phyloP scores from a whole-genome alignment of 2,329 filamentous ascomycete genomes.

The Neofusicoccum umdonicola region DNA sequence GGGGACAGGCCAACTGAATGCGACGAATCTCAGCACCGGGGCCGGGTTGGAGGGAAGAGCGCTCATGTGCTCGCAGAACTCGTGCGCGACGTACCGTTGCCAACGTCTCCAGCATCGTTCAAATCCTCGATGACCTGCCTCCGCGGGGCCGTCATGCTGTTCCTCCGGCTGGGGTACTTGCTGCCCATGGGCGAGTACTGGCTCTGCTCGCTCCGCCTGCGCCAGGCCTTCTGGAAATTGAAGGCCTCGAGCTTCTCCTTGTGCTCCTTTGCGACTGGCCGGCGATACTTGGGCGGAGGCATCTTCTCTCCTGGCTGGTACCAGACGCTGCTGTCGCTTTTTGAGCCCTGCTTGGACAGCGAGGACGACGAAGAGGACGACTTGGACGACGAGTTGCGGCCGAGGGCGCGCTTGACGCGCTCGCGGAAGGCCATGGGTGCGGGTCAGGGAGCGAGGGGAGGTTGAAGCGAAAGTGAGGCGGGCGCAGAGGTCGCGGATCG shows the following conservation, averaged over 20 bases:
- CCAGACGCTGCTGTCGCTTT: slow-evolving; percentile 43
- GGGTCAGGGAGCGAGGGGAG: background rate
- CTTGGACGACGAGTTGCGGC: slow-evolving; percentile 29
- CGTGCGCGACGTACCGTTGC: slow-evolving; percentile 36
- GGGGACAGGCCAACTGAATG: slow-evolving; percentile 8
- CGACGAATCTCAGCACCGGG: slow-evolving; percentile 9
- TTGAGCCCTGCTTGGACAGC: slow-evolving; percentile 29
- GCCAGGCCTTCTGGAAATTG: slow-evolving; percentile 47
- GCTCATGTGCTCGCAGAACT: slow-evolving; percentile 42
- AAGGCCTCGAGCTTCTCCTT: slow-evolving; percentile 50
- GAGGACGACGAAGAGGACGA: slow-evolving; percentile 25
- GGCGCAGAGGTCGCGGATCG: slow-evolving; percentile 5
- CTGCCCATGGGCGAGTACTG: slow-evolving; percentile 51
- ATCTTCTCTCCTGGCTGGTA: slow-evolving; percentile 53
- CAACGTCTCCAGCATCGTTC: slow-evolving; percentile 42
- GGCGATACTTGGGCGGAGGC: slow-evolving; percentile 51
- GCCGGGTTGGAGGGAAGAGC: background rate
- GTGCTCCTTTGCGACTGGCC: slow-evolving; percentile 50
- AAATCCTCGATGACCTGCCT: slow-evolving; percentile 42
- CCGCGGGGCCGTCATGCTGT: slow-evolving; percentile 30
- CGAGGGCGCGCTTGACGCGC: slow-evolving; percentile 46
- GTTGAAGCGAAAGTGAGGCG: slow-evolving; percentile 1
- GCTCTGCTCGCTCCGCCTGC: slow-evolving; percentile 44
- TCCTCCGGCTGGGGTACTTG: slow-evolving; percentile 42
- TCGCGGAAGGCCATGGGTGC: slow-evolving; percentile 46